Percentiles rank a stretch among this genome's conserved stretches.
Conservation (phyloP, 805 yeast species). For the Isabelozyma pseudorhagii region DNA sequence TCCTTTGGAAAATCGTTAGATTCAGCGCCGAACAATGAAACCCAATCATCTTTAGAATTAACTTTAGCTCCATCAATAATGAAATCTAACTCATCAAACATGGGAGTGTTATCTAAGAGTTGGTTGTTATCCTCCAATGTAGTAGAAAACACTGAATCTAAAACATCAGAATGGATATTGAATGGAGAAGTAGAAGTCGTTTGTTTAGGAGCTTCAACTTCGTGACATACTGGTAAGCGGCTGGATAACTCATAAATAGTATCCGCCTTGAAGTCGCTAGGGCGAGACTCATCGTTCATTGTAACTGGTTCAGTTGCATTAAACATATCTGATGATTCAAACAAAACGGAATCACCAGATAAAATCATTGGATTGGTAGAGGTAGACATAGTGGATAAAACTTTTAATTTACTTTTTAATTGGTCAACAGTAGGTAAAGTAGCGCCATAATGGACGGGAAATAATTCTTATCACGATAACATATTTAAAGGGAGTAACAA, state of each 20-base stretch:
- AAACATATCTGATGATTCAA: constrained; percentile 21
- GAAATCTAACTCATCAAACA: constrained; percentile 56
- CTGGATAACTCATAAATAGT: constrained; percentile 21
- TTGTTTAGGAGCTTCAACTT: not conserved
- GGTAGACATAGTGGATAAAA: constrained; percentile 18
- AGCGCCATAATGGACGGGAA: constrained; percentile 34
- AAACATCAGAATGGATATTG: constrained; percentile 49
- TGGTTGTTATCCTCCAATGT: constrained; percentile 31
- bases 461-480: constrained; percentile 26
- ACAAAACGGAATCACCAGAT: constrained; percentile 19
- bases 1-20: not conserved
- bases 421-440: constrained; percentile 7
- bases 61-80: constrained; percentile 38
- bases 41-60: constrained; percentile 53
- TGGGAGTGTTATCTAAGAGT: constrained; percentile 47
- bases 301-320: constrained; percentile 9
- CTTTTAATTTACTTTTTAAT: constrained; percentile 9
- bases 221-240: constrained; percentile 18
- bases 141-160: constrained; percentile 49
- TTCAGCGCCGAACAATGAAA: constrained; percentile 49
- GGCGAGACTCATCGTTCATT: constrained; percentile 3
- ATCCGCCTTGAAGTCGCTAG: not conserved
- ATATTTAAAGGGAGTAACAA: constrained; percentile 24
- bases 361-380: constrained; percentile 15
- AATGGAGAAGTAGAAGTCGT: constrained; percentile 38